A percentile compares a stretch with the other conserved stretches of the same genome.
Conservation (phyloP, 2,329 filamentous ascomycete species). For the Alternaria atra region DNA sequence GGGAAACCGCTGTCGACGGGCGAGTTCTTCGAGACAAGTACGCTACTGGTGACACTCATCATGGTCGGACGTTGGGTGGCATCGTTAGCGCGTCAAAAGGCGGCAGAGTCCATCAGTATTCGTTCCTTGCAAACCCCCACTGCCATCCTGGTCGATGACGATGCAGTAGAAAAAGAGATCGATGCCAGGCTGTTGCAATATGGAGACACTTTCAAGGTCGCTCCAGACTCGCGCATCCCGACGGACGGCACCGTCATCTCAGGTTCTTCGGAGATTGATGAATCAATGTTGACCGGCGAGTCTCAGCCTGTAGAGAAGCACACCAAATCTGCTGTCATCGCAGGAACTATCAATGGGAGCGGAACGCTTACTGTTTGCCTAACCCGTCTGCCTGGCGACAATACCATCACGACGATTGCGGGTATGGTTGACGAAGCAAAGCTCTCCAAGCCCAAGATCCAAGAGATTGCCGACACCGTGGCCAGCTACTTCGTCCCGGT, state of each 20-base stretch:
- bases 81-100: slow-evolving; percentile 59
- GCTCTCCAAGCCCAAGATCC: slow-evolving; percentile 72
- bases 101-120: slow-evolving; percentile 61
- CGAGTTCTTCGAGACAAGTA: slow-evolving; percentile 65
- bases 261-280: slow-evolving; percentile 73
- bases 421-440: slow-evolving; percentile 76
- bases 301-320: slow-evolving; percentile 67
- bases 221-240: slow-evolving; percentile 66
- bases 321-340: slow-evolving; percentile 64
- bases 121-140: slow-evolving; percentile 65
- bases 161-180: slow-evolving; percentile 60
- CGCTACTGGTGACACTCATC: slow-evolving; percentile 63
- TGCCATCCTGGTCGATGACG: slow-evolving; percentile 60
- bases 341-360: slow-evolving; percentile 68
- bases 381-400: slow-evolving; percentile 71
- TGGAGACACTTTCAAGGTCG: slow-evolving; percentile 71
- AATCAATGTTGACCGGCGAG: slow-evolving; percentile 82
- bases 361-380: slow-evolving; percentile 62
- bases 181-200: slow-evolving; percentile 75
- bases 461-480: slow-evolving; percentile 73
- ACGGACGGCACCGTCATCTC: slow-evolving; percentile 74
- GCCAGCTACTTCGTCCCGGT: slow-evolving; percentile 75
- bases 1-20: slow-evolving; percentile 52
- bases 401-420: slow-evolving; percentile 75
- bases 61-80: slow-evolving; percentile 61